Conservation (phyloP, 495 filamentous ascomycete species). For the Neurospora sublineolata region DNA sequence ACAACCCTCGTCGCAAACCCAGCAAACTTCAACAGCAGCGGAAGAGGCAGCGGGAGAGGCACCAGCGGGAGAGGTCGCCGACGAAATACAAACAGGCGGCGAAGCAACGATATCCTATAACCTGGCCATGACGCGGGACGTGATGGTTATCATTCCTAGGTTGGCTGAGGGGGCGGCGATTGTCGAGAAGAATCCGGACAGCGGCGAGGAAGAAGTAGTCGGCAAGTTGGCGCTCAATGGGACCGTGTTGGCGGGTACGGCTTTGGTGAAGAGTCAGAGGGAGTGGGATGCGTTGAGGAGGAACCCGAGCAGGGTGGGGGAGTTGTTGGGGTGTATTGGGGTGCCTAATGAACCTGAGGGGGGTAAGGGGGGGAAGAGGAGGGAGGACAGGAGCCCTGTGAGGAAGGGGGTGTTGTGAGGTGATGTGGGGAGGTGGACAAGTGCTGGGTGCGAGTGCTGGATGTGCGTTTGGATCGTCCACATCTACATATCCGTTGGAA, state of each 20-base stretch:
- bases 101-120: slow-evolving; percentile 64
- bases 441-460: neutral
- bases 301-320: slow-evolving; percentile 38
- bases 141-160: slow-evolving; percentile 61
- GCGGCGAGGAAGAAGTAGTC: slow-evolving; percentile 16
- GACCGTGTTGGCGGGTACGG: slow-evolving; percentile 66
- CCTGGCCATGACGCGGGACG: slow-evolving; percentile 56
- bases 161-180: slow-evolving; percentile 31
- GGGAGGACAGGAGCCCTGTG: neutral
- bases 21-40: neutral
- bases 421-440: too few species aligned
- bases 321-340: slow-evolving; percentile 51
- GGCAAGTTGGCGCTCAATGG: slow-evolving; percentile 62
- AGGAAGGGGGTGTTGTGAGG: neutral
- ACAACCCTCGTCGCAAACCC: neutral
- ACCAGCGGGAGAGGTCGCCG: neutral
- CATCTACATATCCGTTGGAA: neutral
- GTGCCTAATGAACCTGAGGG: slow-evolving; percentile 23
- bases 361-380: neutral
- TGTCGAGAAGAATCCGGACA: neutral
- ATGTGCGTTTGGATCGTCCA: neutral
- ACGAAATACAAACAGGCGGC: slow-evolving; percentile 18
- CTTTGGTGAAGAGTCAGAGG: slow-evolving; percentile 62
- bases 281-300: slow-evolving; percentile 56
- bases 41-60: neutral